Percentiles rank a stretch among this genome's conserved stretches.
These are phyloP conservation scores for Kodamaea sp. DNA, from an alignment of 1,139 yeast species.

Conservation along the genomic window DNA sequence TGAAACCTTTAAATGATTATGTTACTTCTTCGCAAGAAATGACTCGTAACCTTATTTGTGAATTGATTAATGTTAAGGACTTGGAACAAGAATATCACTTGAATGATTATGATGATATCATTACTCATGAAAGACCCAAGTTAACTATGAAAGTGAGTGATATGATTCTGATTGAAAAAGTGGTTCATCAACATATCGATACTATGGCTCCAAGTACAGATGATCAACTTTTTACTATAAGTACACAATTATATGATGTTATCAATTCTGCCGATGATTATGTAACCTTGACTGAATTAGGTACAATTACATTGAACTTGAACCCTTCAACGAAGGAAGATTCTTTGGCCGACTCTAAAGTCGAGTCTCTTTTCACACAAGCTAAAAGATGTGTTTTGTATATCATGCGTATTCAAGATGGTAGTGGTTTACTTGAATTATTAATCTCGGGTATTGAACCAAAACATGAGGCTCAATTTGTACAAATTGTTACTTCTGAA, in stretches of 20 bases:
- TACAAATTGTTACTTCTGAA: slow-evolving; percentile 52
- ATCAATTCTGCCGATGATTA: slow-evolving; percentile 38
- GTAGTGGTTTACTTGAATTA: slow-evolving; percentile 67
- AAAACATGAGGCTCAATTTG: slow-evolving; percentile 62
- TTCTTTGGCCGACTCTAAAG: slow-evolving; percentile 41
- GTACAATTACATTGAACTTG: slow-evolving; percentile 37
- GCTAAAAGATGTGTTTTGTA: slow-evolving; percentile 79
- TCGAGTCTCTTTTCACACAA: slow-evolving; percentile 62
- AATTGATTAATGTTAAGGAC: slow-evolving; percentile 53
- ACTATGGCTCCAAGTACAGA: slow-evolving; percentile 46
- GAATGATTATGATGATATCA: slow-evolving; percentile 68
- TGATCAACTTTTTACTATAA: slow-evolving; percentile 54
- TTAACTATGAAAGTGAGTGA: slow-evolving; percentile 62
- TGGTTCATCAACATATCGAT: slow-evolving; percentile 53
- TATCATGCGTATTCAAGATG: slow-evolving; percentile 77
- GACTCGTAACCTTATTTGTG: slow-evolving; percentile 41
- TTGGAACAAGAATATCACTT: slow-evolving; percentile 60
- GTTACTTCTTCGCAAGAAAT: slow-evolving; percentile 49
- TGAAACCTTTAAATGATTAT: slow-evolving; percentile 79
- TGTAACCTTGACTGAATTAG: slow-evolving; percentile 40
- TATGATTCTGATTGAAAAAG: slow-evolving; percentile 57
- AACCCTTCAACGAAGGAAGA: slow-evolving; percentile 52
- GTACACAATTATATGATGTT: slow-evolving; percentile 31
- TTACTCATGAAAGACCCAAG: slow-evolving; percentile 62
- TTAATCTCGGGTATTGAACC: slow-evolving; percentile 69